Evolutionary conservation across 2,329 filamentous ascomycete genomes (phyloP).

Genomic region (Alternaria ventricosa): DNA sequence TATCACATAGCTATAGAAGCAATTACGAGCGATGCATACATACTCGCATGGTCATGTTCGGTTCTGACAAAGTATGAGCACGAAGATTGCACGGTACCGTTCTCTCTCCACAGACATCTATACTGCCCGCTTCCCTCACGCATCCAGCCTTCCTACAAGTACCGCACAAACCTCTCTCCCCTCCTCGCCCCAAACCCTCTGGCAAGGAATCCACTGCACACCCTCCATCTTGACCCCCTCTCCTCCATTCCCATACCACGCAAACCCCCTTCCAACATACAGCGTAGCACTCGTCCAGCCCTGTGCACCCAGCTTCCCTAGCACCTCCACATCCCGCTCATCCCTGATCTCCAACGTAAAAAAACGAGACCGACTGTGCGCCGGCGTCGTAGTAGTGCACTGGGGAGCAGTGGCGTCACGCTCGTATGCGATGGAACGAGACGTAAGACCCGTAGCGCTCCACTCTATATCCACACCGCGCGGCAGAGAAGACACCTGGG

Average conservation of each 20-base stretch:
- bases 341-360: conserved; percentile 20
- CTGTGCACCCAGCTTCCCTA: conserved; percentile 6
- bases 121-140: neutral
- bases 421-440: neutral
- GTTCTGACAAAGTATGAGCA: neutral
- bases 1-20: conserved; percentile 7
- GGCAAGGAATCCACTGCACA: conserved; percentile 42
- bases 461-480: conserved; percentile 80
- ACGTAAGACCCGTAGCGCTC: conserved; percentile 70
- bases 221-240: conserved; percentile 13
- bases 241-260: neutral
- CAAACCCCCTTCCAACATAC: conserved; percentile 25
- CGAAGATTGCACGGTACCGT: neutral
- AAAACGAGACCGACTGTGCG: conserved; percentile 13
- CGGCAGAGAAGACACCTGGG: conserved; percentile 79
- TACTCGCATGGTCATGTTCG: neutral
- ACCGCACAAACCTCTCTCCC: conserved; percentile 33
- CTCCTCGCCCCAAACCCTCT: conserved; percentile 37
- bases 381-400: neutral
- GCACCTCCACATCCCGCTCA: neutral
- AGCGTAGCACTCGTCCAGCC: conserved; percentile 29
- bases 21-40: conserved; percentile 1
- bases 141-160: conserved; percentile 34
- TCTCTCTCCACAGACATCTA: neutral
- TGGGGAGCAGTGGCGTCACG: neutral